Evolutionary conservation across 2,329 filamentous ascomycete species (phyloP), one percentile per base, ranked within the genome.

Genomic region (Verruconis gallopava): DNA sequence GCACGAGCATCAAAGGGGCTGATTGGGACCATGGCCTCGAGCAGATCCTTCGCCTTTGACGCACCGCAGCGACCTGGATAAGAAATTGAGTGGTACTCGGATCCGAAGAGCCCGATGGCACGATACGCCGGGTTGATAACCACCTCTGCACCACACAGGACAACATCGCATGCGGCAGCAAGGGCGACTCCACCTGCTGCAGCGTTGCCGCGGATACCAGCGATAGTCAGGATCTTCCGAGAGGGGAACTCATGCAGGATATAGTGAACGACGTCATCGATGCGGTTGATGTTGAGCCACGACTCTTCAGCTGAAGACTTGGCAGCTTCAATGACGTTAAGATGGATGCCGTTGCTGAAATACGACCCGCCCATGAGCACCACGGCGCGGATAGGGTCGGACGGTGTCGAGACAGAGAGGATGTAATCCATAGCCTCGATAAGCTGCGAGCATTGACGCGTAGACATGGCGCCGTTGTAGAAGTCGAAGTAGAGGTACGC

Each of bases 381-480:
- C 4, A 61, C 46, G 1, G 60, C 61, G 3, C 53, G 49, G n/a
- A 66, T 51, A 0, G 56, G 55, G 11, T 44, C 48, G 9, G 33
- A 5, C 13, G 43, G 20, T 0, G 54, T 53, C 34, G 58, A 53
- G 6, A 48, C 49, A n/a, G 49, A 45, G 4, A 60, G 44, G 21
- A 65, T 53, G 40, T 55, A 55, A 13, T 58, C 55, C 39, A 66
- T 54, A 11, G 60, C 60, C 5, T 55, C 50, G 38, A 59, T 54
- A 18, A 65, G 49, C 5, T 54, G 53, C 11, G 52, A 53, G 47
- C 63, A 66, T 43, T 65, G 59, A 4, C 44, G 46, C 0, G 61
- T 64, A 17, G 60, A 56, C 62, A 65, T 65, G 39, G 63, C 63
- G 21, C 63, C 63, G 42, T 66, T 66, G 52, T 65, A 66, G 40